Percentiles rank a stretch among this genome's conserved stretches.
Evolutionary conservation across 208 protist species (phyloP).

Genomic region (Wallacemonas sp.): DNA sequence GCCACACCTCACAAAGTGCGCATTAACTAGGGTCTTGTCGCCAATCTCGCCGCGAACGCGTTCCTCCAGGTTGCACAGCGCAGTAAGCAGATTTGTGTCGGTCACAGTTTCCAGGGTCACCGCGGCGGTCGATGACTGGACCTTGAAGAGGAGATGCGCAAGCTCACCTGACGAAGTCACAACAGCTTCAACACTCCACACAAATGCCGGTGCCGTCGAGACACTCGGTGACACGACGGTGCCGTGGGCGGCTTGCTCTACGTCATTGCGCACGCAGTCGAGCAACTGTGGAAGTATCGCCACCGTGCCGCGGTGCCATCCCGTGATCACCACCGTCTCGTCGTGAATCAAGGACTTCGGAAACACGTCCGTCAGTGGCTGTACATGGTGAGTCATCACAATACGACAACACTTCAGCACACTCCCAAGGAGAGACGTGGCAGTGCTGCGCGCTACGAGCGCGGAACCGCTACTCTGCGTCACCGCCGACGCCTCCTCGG

Average conservation of each 20-base stretch:
- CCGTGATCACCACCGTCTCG: not conserved
- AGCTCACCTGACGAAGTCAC: not conserved
- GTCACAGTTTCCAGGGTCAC: conserved; percentile 7
- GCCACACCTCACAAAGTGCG: not conserved
- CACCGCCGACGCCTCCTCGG: too few relatives aligned
- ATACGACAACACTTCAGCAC: not conserved
- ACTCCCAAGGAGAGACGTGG: not conserved
- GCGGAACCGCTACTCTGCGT: not conserved
- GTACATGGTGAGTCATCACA: conserved; percentile 1
- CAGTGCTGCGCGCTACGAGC: not conserved
- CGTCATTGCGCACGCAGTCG: not conserved
- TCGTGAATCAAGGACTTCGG: not conserved
- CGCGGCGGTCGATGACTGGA: not conserved
- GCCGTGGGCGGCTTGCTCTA: not conserved
- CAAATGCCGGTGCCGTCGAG: not conserved
- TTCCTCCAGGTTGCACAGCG: not conserved
- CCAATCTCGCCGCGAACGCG: conserved; percentile 11
- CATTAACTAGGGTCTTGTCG: not conserved
- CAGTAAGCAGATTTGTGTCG: not conserved
- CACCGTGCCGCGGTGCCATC: conserved; percentile 11
- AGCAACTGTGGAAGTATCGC: not conserved
- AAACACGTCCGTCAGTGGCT: not conserved
- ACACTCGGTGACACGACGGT: too few relatives aligned
- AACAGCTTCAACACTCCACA: not conserved
- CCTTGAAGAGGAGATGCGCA: not conserved